A percentile compares a stretch with the other conserved stretches of the same genome.
These are phyloP conservation scores for Ambrosiella beaveri DNA, from an alignment of 2,329 filamentous ascomycete genomes.

Conservation along the genomic window DNA sequence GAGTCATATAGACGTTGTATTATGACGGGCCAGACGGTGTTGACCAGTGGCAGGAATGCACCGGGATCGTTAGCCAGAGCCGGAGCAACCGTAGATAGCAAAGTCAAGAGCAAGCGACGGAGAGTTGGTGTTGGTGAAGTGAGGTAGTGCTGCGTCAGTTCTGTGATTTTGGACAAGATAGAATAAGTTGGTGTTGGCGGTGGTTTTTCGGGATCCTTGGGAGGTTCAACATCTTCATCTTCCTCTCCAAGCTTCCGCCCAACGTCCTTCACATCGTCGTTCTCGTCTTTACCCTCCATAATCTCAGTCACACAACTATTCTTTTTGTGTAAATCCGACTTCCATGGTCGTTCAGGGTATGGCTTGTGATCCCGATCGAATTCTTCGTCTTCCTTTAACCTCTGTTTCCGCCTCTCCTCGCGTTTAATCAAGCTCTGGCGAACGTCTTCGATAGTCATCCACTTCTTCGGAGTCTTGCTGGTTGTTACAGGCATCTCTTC, in stretches of 20 bases:
- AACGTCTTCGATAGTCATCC: constrained; percentile 28
- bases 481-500: constrained; percentile 24
- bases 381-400: constrained; percentile 23
- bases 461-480: constrained; percentile 22
- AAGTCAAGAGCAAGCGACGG: constrained; percentile 57
- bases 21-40: constrained; percentile 78
- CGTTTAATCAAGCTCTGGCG: constrained; percentile 45
- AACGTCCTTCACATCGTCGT: constrained; percentile 14
- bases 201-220: constrained; percentile 31
- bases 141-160: constrained; percentile 76
- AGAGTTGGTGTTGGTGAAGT: constrained; percentile 68
- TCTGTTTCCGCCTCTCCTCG: constrained; percentile 19
- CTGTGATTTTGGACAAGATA: constrained; percentile 66
- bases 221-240: constrained; percentile 19
- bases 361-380: constrained; percentile 17
- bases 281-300: constrained; percentile 14
- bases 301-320: constrained; percentile 12
- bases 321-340: constrained; percentile 1
- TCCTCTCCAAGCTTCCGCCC: constrained; percentile 15
- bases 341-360: constrained; percentile 23
- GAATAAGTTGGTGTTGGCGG: constrained; percentile 63
- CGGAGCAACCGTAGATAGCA: constrained; percentile 56
- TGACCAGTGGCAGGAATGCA: constrained; percentile 72
- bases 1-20: constrained; percentile 47
- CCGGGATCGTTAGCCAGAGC: constrained; percentile 62